Evolutionary conservation across 2,329 filamentous ascomycete species (phyloP).

Genomic region (Metarhizium guizhouense): DNA sequence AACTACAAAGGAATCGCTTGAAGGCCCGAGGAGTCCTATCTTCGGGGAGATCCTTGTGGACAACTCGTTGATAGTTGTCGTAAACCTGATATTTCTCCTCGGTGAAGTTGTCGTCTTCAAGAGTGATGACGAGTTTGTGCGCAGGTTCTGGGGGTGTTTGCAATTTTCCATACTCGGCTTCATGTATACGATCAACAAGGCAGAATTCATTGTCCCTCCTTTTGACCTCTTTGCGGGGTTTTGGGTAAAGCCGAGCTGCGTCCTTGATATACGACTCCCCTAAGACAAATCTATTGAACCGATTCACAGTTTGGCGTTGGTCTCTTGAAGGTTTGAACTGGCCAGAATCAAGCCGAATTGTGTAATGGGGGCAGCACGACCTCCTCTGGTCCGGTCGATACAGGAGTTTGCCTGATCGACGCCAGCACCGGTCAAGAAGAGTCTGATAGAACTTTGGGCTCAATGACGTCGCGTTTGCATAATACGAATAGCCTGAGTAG

Average conservation of each 20-base stretch:
- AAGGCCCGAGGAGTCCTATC: conserved; percentile 56
- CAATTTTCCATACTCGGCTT: conserved; percentile 49
- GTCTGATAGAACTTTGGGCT: conserved; percentile 60
- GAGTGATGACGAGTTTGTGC: conserved; percentile 58
- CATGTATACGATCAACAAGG: conserved; percentile 58
- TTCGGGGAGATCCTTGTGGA: conserved; percentile 57
- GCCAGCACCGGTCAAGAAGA: conserved; percentile 69
- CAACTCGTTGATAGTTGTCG: conserved; percentile 63
- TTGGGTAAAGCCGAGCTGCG: conserved; percentile 54
- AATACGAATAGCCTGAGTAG: conserved; percentile 60
- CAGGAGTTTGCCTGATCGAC: conserved; percentile 60
- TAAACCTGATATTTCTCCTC: conserved; percentile 69
- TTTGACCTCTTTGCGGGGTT: conserved; percentile 55
- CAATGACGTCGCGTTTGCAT: conserved; percentile 52
- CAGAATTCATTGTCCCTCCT: conserved; percentile 60
- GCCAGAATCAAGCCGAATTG: conserved; percentile 60
- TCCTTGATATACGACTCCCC: conserved; percentile 60
- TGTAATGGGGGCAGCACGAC: conserved; percentile 90
- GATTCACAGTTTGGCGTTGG: conserved; percentile 67
- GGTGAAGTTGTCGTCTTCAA: conserved; percentile 63
- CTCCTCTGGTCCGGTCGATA: conserved; percentile 71
- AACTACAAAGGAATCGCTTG: conserved; percentile 63
- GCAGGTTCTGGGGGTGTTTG: conserved; percentile 53
- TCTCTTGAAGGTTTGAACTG: conserved; percentile 59
- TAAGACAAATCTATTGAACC: conserved; percentile 63